Evolutionary conservation across 1,139 yeast genomes (phyloP).

Genomic region (Lodderomyces orthopsilosis): DNA sequence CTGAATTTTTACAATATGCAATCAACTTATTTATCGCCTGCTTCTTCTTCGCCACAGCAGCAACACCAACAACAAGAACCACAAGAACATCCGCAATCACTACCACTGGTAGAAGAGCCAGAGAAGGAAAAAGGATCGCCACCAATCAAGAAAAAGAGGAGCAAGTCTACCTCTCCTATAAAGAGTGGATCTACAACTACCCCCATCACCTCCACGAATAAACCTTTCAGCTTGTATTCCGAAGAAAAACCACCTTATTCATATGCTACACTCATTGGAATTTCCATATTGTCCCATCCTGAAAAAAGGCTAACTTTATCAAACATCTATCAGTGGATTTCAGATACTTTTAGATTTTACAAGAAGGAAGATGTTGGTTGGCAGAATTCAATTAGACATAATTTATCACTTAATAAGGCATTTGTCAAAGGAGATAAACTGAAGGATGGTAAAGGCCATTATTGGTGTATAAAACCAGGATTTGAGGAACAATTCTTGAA

Average conservation of each 20-base stretch:
- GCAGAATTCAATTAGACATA: conserved; percentile 90
- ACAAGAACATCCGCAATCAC: background rate
- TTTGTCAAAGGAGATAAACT: conserved; percentile 89
- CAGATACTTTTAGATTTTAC: conserved; percentile 81
- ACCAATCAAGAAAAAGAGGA: conserved; percentile 17
- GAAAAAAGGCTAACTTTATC: conserved; percentile 79
- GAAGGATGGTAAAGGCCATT: conserved; percentile 94
- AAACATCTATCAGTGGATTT: conserved; percentile 91
- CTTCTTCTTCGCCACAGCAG: conserved; percentile 47
- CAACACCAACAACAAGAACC: conserved; percentile 7
- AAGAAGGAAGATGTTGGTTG: conserved; percentile 87
- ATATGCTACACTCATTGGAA: conserved; percentile 90
- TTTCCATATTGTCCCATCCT: conserved; percentile 86
- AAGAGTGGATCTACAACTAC: background rate
- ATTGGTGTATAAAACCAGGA: conserved; percentile 88
- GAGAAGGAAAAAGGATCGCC: conserved; percentile 8
- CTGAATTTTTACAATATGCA: conserved; percentile 8
- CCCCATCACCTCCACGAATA: background rate
- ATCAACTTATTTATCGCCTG: conserved; percentile 41
- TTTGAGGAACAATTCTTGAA: conserved; percentile 79
- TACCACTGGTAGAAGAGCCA: conserved; percentile 1
- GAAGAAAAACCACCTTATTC: conserved; percentile 84
- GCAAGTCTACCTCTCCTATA: conserved; percentile 19
- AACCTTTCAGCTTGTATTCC: conserved; percentile 39
- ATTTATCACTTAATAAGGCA: conserved; percentile 80